Conservation (phyloP, 2,329 filamentous ascomycete genomes). For the Fusarium subglutinans region DNA sequence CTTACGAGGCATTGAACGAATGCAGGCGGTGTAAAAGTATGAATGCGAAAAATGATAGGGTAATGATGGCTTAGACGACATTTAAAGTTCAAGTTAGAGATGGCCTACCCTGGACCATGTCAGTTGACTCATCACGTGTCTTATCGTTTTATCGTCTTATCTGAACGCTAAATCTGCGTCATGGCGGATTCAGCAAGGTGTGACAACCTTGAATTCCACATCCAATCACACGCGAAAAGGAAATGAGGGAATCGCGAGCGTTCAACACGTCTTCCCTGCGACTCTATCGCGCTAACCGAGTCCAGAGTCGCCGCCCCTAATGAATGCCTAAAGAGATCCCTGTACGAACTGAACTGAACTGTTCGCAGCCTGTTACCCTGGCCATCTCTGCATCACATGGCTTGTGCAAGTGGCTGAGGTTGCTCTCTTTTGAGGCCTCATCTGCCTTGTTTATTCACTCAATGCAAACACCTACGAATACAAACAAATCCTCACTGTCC, state of each 20-base stretch:
- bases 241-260: slow-evolving; percentile 21
- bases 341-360: slow-evolving; percentile 8
- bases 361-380: slow-evolving; percentile 7
- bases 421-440: slow-evolving; percentile 19
- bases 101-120: slow-evolving; percentile 16
- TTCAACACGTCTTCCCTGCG: slow-evolving; percentile 37
- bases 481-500: not conserved
- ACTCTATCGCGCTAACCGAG: slow-evolving; percentile 11
- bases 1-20: not conserved
- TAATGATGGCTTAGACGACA: not conserved
- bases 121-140: not conserved
- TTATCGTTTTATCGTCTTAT: not conserved
- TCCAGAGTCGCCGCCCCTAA: slow-evolving; percentile 7
- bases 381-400: slow-evolving; percentile 27
- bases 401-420: slow-evolving; percentile 9
- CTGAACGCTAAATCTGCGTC: slow-evolving; percentile 20
- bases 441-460: slow-evolving; percentile 10
- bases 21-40: slow-evolving; percentile 5
- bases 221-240: slow-evolving; percentile 27
- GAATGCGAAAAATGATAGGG: not conserved
- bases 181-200: slow-evolving; percentile 24
- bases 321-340: slow-evolving; percentile 17
- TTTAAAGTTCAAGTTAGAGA: not conserved
- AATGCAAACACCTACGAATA: not conserved
- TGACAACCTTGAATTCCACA: slow-evolving; percentile 12